Base-by-base conservation (phyloP, 768 basidiomycete species). In the Mycena maculata region DNA sequence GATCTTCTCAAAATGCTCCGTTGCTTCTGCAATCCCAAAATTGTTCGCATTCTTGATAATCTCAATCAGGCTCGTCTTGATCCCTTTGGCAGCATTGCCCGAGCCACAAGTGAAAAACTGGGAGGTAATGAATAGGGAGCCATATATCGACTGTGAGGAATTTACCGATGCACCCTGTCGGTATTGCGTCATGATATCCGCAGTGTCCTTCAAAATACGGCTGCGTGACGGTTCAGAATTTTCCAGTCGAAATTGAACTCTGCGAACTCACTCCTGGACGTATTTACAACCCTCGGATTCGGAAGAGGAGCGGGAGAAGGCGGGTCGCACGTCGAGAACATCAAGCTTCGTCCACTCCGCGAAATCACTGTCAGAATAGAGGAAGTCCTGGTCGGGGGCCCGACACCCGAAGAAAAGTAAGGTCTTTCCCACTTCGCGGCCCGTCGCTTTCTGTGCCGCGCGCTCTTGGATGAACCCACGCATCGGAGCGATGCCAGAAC, bases 391-490 rank as follows among this genome's bases (percentile, higher is more conserved):
- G 6, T 78, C 75, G 10, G 80, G 80, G 3, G 76, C 67, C 7
- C 81, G 73, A 70, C 85, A 86, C 1, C 85, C 84, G 67, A 84
- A 83, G 79, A 85, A 86, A 30, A 85, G 72, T 11, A 84, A 54
- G 33, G 77, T 76, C 61, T 76, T 75, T 4, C 79, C 82, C 7
- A 84, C 80, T 16, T 80, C 74, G 10, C 83, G 70, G 1, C 84
- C 83, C 20, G 79, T 76, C 39, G 73, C 71, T 71, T 81, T 82
- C 72, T 84, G 84, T 58, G 78, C 68, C 20, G 83, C 82, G 15
- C 85, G 80, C 62, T 85, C 85, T 70, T 85, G 84, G 44, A 86
- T 76, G 76, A 86, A 86, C 1, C 81, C 83, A 49, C 84, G 78
- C 79, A 86, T 81, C 2, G 85, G 85, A 2, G 85, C 81, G 22